phyloP scores from a whole-genome alignment of 495 filamentous ascomycete species.

The Aspergillus heteromorphus region DNA sequence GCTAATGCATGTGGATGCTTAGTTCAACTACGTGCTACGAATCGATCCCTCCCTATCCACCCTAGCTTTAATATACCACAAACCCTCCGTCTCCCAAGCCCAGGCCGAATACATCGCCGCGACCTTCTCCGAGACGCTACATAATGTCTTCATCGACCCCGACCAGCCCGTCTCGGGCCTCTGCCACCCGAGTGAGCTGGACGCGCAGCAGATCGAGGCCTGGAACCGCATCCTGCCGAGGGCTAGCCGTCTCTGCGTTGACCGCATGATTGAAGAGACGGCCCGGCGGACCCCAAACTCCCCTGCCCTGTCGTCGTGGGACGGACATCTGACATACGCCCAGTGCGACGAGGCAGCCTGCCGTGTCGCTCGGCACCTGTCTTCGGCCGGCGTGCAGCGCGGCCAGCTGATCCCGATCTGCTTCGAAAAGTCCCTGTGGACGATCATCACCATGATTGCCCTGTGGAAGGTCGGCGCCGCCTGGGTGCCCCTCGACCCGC shows the following conservation, averaged over 20 bases:
- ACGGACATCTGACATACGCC: constrained; percentile 31
- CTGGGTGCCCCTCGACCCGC: constrained; percentile 28
- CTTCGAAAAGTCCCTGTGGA: neutral
- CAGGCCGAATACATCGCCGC: constrained; percentile 21
- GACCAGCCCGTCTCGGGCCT: constrained; percentile 7
- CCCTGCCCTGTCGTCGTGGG: constrained; percentile 31
- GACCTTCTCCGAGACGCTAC: constrained; percentile 26
- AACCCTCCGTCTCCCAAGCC: constrained; percentile 16
- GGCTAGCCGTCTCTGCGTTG: constrained; percentile 18
- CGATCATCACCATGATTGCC: neutral
- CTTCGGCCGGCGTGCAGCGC: neutral
- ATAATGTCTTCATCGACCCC: constrained; percentile 11
- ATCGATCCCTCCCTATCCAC: constrained; percentile 9
- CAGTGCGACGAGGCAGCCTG: constrained; percentile 25
- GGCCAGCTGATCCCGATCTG: neutral
- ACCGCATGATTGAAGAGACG: constrained; percentile 18
- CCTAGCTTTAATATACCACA: constrained; percentile 26
- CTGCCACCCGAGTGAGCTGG: constrained; percentile 10
- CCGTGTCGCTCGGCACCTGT: constrained; percentile 19
- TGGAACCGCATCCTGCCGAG: constrained; percentile 20
- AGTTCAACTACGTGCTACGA: constrained; percentile 13
- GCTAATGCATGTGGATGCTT: neutral
- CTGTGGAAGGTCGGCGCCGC: neutral
- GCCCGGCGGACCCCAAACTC: constrained; percentile 14
- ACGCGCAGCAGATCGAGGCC: constrained; percentile 14